Percentiles rank a stretch among this genome's conserved stretches.
These are phyloP conservation scores for Phytophthora citrophthora DNA, from an alignment of 352 stramenopile species.

Conservation along the genomic window DNA sequence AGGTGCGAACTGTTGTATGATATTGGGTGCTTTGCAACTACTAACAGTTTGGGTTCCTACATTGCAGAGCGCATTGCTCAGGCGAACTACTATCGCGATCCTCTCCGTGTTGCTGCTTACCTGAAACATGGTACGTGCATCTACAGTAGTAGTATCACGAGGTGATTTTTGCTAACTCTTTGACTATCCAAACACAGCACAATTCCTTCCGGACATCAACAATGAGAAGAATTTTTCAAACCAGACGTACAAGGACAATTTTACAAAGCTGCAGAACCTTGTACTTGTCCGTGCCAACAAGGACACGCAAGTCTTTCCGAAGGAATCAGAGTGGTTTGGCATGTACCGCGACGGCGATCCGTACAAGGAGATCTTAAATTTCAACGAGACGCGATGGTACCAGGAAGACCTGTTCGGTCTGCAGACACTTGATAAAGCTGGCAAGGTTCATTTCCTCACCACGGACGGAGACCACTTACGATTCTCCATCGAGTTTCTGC, in stretches of 20 bases:
- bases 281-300: constrained; percentile 89
- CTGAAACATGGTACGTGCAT: constrained; percentile 56
- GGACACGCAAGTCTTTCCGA: constrained; percentile 92
- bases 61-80: constrained; percentile 84
- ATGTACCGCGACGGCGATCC: constrained; percentile 81
- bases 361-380: constrained; percentile 72
- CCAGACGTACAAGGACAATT: constrained; percentile 90
- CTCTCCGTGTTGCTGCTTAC: constrained; percentile 73
- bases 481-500: constrained; percentile 86
- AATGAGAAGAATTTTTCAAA: constrained; percentile 88
- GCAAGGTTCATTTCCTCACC: constrained; percentile 91
- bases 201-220: constrained; percentile 90
- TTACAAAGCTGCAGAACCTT: constrained; percentile 82
- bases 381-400: constrained; percentile 95
- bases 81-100: constrained; percentile 95
- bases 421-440: constrained; percentile 78
- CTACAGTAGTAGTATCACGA: not conserved
- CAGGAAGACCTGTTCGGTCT: constrained; percentile 92
- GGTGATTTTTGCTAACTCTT: not conserved
- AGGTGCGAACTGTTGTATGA: constrained; percentile 29
- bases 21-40: not conserved
- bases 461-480: constrained; percentile 93
- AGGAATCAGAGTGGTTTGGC: constrained; percentile 89
- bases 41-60: constrained; percentile 11
- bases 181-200: constrained; percentile 34